Base-by-base conservation (phyloP, 257 asterid species). In the Fraxinus pennsylvanica region DNA sequence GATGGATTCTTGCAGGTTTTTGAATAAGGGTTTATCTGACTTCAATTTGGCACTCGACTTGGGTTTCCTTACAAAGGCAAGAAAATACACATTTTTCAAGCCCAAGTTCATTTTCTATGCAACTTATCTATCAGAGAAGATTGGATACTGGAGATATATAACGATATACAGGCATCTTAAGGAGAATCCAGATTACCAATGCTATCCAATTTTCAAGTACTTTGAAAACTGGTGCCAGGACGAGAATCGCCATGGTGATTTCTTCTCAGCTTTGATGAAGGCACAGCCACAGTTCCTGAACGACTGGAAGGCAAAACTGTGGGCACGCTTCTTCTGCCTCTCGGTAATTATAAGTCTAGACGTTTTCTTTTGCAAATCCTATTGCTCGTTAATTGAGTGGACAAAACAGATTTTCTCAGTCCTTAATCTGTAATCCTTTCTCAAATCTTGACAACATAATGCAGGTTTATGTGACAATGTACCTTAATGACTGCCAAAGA, bases 211-310 rank as follows among this genome's bases (percentile, higher is more conserved):
- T 80, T 96, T 96, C 95, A 93, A 96, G 38, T 96, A 96, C 95
- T 96, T 96, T 0, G 97, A 96, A 92, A 96, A 96, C 93, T 96
- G 99, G 99, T 96, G 99, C 89, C 98, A 96, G 84, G 99, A 96
- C 74, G 99, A 96, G 94, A 93, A 96, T 78, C 97, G 98, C 79
- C 99, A 96, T 2, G 99, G 99, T 17, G 99, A 96, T 86, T 96
- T 96, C 94, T 96, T 96, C 96, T 93, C 98, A 13, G 98, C 99
- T 0, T 81, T 96, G 90, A 92, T 96, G 98, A 96, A 96, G 91
- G 99, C 99, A 5, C 99, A 96, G 77, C 99, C 98, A 0, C 99
- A 96, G 90, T 96, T 96, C 90, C 97, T 93, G 75, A 96, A 96
- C 80, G 99, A 96, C 92, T 93, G 99, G 99, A 96, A 96, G 90